These are phyloP conservation scores for Bruguiera hainesii DNA, from an alignment of 441 rosid genomes.

Conservation along the genomic window DNA sequence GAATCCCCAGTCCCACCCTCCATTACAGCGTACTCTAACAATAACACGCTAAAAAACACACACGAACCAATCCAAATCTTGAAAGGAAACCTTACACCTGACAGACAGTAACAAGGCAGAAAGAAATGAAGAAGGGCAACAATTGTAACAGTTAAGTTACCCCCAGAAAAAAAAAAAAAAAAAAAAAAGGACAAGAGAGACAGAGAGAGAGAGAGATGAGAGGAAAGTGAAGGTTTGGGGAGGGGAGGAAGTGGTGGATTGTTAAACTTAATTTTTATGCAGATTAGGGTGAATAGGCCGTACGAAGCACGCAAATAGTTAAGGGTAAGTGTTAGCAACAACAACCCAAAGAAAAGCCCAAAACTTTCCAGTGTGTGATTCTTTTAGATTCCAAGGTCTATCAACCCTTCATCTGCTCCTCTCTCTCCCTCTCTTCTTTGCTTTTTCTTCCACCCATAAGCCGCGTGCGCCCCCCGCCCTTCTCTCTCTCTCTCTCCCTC, in stretches of 20 bases:
- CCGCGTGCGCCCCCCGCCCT: not conserved
- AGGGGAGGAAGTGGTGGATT: conserved; percentile 16
- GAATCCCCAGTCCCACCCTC: conserved; percentile 38
- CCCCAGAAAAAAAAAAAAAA: not conserved
- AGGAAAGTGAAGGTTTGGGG: conserved; percentile 10
- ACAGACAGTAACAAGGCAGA: not conserved
- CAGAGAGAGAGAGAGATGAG: conserved; percentile 15
- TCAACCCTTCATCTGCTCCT: conserved; percentile 54
- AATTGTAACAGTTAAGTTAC: not conserved
- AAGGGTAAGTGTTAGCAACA: conserved; percentile 16
- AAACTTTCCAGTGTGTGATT: conserved; percentile 44
- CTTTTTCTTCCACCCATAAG: conserved; percentile 13
- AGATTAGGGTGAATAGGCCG: conserved; percentile 78
- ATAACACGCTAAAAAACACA: not conserved
- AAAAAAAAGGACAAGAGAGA: not conserved
- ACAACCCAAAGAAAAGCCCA: conserved; percentile 21
- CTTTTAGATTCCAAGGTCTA: conserved; percentile 74
- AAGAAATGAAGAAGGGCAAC: not conserved
- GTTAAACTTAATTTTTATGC: conserved; percentile 8
- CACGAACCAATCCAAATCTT: too few species aligned
- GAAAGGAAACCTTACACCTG: too few species aligned
- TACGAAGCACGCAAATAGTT: conserved; percentile 67
- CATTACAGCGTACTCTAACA: conserved; percentile 29
- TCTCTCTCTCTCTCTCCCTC: not conserved
- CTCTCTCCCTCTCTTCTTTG: conserved; percentile 19